A percentile compares a stretch with the other conserved stretches of the same genome.
These are phyloP conservation scores for Penstemon davidsonii DNA, from an alignment of 257 asterid species.

Conservation along the genomic window DNA sequence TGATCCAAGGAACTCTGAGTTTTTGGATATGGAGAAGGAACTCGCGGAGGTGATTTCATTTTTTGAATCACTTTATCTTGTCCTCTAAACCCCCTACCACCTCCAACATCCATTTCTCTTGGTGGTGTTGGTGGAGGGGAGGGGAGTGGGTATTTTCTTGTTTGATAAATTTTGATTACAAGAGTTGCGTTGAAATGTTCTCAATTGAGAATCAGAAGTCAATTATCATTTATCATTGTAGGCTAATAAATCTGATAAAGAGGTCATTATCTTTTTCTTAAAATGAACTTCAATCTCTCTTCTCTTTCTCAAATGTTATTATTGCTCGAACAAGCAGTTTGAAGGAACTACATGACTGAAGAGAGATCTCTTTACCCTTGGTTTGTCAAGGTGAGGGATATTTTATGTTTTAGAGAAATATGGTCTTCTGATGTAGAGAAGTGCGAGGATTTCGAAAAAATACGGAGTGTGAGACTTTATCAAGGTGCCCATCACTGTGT, in stretches of 20 bases:
- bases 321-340: conserved; percentile 65
- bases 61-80: conserved; percentile 4
- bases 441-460: conserved; percentile 45
- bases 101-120: background rate
- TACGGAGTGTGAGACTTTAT: conserved; percentile 45
- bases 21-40: conserved; percentile 94
- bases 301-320: conserved; percentile 49
- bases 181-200: conserved; percentile 20
- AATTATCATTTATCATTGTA: conserved; percentile 11
- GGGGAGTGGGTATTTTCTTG: conserved; percentile 2
- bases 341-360: conserved; percentile 55
- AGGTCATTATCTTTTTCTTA: conserved; percentile 20
- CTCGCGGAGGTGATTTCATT: conserved; percentile 75
- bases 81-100: background rate
- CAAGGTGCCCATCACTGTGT: conserved; percentile 86
- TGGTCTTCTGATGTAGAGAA: conserved; percentile 44
- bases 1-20: conserved; percentile 82
- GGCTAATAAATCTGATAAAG: conserved; percentile 19
- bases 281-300: conserved; percentile 34
- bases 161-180: conserved; percentile 11
- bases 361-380: conserved; percentile 50
- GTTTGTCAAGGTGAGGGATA: conserved; percentile 73
- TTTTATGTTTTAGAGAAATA: conserved; percentile 41
- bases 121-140: background rate
- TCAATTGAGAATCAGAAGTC: conserved; percentile 18